Percentiles rank a stretch among this genome's conserved stretches.
Conservation (phyloP, 768 basidiomycete genomes). For the Krasilnikovozyma curviuscula region DNA sequence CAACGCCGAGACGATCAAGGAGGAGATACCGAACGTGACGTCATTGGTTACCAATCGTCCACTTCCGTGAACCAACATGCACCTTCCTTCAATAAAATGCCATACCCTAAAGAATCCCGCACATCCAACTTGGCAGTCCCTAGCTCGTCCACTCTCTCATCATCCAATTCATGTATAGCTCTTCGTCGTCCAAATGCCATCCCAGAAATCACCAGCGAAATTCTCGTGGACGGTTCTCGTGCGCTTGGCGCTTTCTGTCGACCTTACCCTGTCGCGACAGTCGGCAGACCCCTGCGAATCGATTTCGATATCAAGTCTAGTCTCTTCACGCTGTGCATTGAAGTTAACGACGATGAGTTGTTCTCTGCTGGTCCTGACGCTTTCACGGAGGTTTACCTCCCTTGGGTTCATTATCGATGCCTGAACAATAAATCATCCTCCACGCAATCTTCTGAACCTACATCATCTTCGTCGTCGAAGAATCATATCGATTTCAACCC, state of each 20-base stretch:
- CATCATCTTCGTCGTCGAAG: not conserved
- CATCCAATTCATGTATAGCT: not conserved
- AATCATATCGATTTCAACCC: not conserved
- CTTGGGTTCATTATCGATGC: slow-evolving; percentile 66
- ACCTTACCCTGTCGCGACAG: slow-evolving; percentile 57
- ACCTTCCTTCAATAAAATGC: not conserved
- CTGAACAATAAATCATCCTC: not conserved
- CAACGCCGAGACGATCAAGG: not conserved
- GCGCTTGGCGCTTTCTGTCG: slow-evolving; percentile 67
- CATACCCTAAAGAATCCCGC: no score
- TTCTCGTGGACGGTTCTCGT: slow-evolving; percentile 68
- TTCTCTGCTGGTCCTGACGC: no score
- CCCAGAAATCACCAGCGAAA: slow-evolving; percentile 22
- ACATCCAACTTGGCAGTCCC: not conserved
- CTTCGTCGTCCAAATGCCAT: slow-evolving; percentile 11
- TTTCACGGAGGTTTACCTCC: slow-evolving; percentile 80
- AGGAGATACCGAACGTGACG: not conserved
- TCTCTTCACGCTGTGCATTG: slow-evolving; percentile 47
- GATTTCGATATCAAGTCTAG: slow-evolving; percentile 58
- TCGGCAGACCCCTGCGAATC: slow-evolving; percentile 47
- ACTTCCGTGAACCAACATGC: not conserved
- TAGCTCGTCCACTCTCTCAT: not conserved
- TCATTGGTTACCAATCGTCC: not conserved
- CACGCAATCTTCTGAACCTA: not conserved
- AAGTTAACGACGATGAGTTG: slow-evolving; percentile 23